phyloP scores from a whole-genome alignment of 2,329 filamentous ascomycete genomes.

The Ophiostoma quercus region DNA sequence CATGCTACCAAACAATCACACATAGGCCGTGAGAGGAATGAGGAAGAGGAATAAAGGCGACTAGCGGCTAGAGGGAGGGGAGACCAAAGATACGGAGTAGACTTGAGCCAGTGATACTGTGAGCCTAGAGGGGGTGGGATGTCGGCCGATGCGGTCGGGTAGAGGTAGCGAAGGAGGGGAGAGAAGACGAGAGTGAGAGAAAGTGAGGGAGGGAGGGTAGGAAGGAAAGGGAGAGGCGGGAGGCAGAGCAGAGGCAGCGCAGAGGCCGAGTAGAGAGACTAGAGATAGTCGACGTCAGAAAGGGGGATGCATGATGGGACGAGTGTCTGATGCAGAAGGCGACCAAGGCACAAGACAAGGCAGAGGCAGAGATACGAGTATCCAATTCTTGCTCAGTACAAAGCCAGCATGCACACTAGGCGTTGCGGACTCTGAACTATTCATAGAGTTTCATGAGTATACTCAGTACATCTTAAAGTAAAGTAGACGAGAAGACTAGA shows the following conservation, averaged over 20 bases:
- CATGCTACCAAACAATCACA: not conserved
- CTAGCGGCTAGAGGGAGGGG: not conserved
- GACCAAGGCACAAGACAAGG: not conserved
- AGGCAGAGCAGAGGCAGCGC: not conserved
- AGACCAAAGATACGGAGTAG: not conserved
- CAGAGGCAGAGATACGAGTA: not conserved
- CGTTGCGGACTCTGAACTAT: not conserved
- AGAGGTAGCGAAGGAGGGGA: not conserved
- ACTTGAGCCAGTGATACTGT: not conserved
- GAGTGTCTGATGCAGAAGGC: not conserved
- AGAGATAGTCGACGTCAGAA: not conserved
- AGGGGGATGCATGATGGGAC: conserved; percentile 4
- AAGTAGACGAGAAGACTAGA: not conserved
- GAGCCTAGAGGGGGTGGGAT: not conserved
- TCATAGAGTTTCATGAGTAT: not conserved
- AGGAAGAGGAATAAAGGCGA: not conserved
- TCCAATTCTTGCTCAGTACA: no score
- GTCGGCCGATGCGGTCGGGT: not conserved
- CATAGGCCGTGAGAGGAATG: not conserved
- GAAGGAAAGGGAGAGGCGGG: not conserved
- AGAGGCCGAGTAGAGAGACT: not conserved
- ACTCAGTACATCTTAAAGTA: no score
- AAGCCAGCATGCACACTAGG: no score
- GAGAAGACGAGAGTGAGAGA: not conserved
- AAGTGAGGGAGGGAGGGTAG: not conserved